Evolutionary conservation across 23 red algal genomes (phyloP), one percentile per base, ranked within the genome.

Genomic region (Gracilaria gracilis): DNA sequence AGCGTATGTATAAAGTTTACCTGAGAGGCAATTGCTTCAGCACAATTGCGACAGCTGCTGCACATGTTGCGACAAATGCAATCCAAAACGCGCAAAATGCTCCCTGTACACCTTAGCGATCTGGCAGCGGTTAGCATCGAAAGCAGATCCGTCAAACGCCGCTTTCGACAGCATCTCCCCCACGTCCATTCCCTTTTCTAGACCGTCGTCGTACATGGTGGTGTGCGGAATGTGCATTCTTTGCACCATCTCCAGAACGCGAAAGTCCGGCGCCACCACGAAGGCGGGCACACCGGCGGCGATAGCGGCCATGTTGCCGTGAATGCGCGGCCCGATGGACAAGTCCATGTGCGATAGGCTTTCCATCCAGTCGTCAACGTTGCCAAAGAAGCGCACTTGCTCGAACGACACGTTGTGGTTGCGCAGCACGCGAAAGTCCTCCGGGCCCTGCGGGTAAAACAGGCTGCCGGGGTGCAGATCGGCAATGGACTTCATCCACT

Each of bases 241-340:
- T 40, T 70, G 61, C 19, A 33, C 61, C 13, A 85, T 57, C 29
- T 85, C 81, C 31, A 85, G 8, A 12, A 85, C 81, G 16, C 81
- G 81, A 61, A 66, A 44, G 25, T 85, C 81, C 65, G 81, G 81
- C 20, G 81, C 81, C 28, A 85, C 62, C 1, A 85, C 81, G 51
- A 65, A 85, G 14, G 20, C 81, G 0, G 81, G 81, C 15, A 71
- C 42, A 42, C 65, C 81, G 11, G 59, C 59, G 13, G 55, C 81
- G 13, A 85, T 24, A 3, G 81, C 81, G 15, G 62, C 42, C 81
- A 85, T 85, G 35, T 85, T 85, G 4, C 81, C 81, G 31, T 85
- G 81, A 44, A 85, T 85, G 17, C 81, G 34, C 9, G 81, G 32
- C 19, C 81, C 81, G 25, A 85, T 25, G 29, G 81, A 35, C 21